Evolutionary conservation across 148 eudicot species (phyloP), one percentile per base, ranked within the genome.

Genomic region (Tetragonia tetragonoides): DNA sequence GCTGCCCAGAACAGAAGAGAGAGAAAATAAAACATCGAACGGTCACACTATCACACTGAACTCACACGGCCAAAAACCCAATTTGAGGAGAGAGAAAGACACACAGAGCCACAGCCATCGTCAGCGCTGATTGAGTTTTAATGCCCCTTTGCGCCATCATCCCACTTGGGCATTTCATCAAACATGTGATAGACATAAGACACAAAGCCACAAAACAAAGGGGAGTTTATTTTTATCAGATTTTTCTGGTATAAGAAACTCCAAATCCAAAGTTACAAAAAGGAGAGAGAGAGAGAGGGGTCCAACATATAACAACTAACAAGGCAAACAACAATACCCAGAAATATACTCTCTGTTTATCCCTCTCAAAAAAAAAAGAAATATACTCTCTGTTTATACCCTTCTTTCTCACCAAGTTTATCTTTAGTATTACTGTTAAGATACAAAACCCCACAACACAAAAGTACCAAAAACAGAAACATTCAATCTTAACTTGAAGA

Each of bases 371-470:
- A n/a, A n/a, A n/a, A n/a, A n/a, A n/a, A n/a, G n/a, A n/a, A n/a
- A n/a, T n/a, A n/a, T n/a, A n/a, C n/a, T n/a, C n/a, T n/a, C n/a
- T n/a, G n/a, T n/a, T n/a, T n/a, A n/a, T n/a, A n/a, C 74, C 74
- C 59, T 70, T 70, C 74, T 70, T 70, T 51, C 60, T 41, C 39
- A 44, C 41, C n/a, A 70, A 70, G 74, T 49, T 70, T 72, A 2
- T 10, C 12, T 14, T 4, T 14, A 49, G 2, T 7, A 49, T 14
- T 49, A 1, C 53, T 49, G 6, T 64, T 20, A 7, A 24, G 40
- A 64, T 24, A 34, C 68, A 28, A 62, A 59, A 62, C 20, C 10
- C 28, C 12, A 62, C 12, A 6, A 0, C 21, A 5, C 15, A 54
- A 10, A 54, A 62, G 66, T 5, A 7, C 3, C 28, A 6, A 62